phyloP scores from a whole-genome alignment of 345 rosid species.

The Erysimum cheiranthoides region DNA sequence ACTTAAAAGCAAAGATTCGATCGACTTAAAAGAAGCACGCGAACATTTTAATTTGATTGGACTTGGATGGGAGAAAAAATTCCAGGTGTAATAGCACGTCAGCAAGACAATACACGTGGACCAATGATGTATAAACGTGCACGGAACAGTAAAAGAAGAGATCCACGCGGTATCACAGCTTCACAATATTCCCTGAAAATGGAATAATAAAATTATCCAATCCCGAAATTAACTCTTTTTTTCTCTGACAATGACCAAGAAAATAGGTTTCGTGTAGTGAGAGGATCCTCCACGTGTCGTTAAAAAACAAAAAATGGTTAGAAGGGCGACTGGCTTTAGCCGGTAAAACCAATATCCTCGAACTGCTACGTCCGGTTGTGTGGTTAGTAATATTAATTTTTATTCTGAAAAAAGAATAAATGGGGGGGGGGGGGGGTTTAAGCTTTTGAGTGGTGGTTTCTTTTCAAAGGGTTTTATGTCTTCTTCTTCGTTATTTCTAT shows the following conservation, averaged over 20 bases:
- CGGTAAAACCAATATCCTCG: conserved; percentile 39
- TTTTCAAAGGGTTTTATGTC: conserved; percentile 53
- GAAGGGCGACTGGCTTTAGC: conserved; percentile 20
- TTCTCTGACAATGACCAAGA: conserved; percentile 26
- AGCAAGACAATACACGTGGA: conserved; percentile 32
- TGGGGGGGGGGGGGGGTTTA: conserved; percentile 81
- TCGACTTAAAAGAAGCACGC: neutral
- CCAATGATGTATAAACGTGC: conserved; percentile 33
- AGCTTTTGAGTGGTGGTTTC: conserved; percentile 50
- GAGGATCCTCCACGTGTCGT: conserved; percentile 56
- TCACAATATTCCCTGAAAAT: conserved; percentile 35
- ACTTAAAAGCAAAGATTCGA: conserved; percentile 27
- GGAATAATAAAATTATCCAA: conserved; percentile 34
- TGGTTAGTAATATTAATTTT: conserved; percentile 38
- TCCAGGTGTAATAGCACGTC: conserved; percentile 19
- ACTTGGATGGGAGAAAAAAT: neutral
- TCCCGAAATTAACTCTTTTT: conserved; percentile 13
- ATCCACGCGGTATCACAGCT: conserved; percentile 37
- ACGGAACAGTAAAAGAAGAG: conserved; percentile 20
- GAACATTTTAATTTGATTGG: neutral
- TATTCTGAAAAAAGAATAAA: conserved; percentile 29
- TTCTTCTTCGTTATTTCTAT: conserved; percentile 39
- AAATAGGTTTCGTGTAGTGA: conserved; percentile 42
- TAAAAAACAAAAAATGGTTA: conserved; percentile 10
- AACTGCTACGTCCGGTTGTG: conserved; percentile 51